phyloP scores from a whole-genome alignment of 2,329 filamentous ascomycete genomes.

The Dryadomyces sulphureus region DNA sequence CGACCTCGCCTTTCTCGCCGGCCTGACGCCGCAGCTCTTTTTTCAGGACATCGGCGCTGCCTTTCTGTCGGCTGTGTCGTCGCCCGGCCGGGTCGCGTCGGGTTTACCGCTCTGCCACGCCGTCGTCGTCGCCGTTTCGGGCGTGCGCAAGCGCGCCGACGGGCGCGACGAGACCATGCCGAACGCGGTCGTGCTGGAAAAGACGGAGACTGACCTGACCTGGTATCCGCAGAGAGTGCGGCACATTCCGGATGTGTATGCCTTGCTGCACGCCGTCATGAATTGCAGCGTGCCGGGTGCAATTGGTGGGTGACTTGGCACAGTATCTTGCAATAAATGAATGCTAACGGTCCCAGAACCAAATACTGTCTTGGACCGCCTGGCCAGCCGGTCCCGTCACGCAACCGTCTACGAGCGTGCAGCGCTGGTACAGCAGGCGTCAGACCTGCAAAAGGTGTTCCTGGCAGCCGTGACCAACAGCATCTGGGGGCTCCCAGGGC shows the following conservation, averaged over 20 bases:
- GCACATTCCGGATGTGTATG: conserved; percentile 7
- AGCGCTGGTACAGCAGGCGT: neutral
- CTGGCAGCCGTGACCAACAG: neutral
- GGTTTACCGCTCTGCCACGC: conserved; percentile 1
- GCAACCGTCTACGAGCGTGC: neutral
- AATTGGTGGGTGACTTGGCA: neutral
- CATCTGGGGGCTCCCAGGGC: neutral
- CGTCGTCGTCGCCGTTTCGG: neutral
- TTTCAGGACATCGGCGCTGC: conserved; percentile 2
- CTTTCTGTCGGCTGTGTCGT: neutral
- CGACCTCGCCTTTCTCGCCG: conserved; percentile 1
- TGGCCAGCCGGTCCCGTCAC: neutral
- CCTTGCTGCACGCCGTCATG: conserved; percentile 6
- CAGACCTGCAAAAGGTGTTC: conserved; percentile 2
- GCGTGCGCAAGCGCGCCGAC: neutral
- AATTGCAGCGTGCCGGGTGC: neutral
- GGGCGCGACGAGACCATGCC: neutral
- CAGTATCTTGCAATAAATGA: neutral
- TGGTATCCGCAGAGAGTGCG: neutral
- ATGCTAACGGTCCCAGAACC: neutral
- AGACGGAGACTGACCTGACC: neutral
- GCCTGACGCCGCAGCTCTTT: neutral
- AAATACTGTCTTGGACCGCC: neutral
- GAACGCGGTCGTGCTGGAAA: too few species aligned
- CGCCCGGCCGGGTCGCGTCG: neutral